These are phyloP conservation scores for Angophora floribunda DNA, from an alignment of 345 rosid species.

Conservation along the genomic window DNA sequence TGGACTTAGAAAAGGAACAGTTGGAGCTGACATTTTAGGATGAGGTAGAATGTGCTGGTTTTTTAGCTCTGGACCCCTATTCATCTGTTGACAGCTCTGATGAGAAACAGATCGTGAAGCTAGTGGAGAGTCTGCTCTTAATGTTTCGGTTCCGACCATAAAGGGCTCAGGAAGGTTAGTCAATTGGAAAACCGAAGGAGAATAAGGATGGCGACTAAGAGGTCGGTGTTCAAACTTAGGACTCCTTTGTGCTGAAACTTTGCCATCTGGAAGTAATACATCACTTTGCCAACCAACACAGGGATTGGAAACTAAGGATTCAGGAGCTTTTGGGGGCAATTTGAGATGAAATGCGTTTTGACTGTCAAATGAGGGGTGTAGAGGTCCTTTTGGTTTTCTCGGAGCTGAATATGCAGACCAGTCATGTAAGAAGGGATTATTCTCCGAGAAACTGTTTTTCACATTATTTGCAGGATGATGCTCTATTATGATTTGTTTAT, in stretches of 20 bases:
- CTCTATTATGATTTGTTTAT: slow-evolving; percentile 29
- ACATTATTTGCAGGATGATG: background rate
- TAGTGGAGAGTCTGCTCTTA: slow-evolving; percentile 3
- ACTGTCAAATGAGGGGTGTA: slow-evolving; percentile 6
- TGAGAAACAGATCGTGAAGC: slow-evolving; percentile 3
- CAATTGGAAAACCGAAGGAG: slow-evolving; percentile 3
- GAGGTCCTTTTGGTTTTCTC: slow-evolving; percentile 10
- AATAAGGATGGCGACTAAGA: background rate
- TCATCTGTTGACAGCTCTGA: background rate
- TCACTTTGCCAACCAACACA: slow-evolving; percentile 12
- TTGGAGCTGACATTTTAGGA: slow-evolving; percentile 14
- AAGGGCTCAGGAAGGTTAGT: slow-evolving; percentile 19
- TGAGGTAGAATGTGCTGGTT: slow-evolving; percentile 13
- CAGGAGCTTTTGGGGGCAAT: slow-evolving; percentile 2
- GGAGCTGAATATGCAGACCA: slow-evolving; percentile 10
- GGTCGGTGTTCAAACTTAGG: background rate
- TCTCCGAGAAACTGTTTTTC: background rate
- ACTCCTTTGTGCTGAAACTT: slow-evolving; percentile 1
- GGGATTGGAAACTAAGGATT: slow-evolving; percentile 21
- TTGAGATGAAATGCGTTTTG: background rate
- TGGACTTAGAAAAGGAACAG: slow-evolving; percentile 29
- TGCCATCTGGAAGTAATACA: slow-evolving; percentile 9
- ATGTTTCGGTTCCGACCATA: background rate
- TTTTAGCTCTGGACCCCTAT: slow-evolving; percentile 7
- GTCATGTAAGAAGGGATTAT: slow-evolving; percentile 9